Evolutionary conservation across 495 filamentous ascomycete genomes (phyloP).

Genomic region (Penicillium paradoxum): DNA sequence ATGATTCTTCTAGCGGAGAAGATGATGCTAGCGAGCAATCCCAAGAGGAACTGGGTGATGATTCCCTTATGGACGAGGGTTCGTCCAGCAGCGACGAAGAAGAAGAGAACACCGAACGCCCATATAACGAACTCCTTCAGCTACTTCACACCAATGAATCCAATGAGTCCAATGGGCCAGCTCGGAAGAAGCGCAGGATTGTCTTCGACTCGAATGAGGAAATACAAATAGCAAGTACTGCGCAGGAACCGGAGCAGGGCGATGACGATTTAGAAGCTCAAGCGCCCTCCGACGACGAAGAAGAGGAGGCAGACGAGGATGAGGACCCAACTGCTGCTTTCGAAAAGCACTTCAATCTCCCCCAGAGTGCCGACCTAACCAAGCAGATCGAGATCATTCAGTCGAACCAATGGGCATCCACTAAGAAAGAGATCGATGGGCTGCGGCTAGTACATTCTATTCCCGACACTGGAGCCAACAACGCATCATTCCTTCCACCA

Average conservation of each 20-base stretch:
- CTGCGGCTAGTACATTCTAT: constrained; percentile 40
- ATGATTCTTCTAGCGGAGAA: constrained; percentile 25
- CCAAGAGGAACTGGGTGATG: constrained; percentile 23
- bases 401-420: constrained; percentile 53
- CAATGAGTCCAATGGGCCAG: constrained; percentile 49
- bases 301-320: constrained; percentile 35
- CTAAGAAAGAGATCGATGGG: constrained; percentile 44
- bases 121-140: constrained; percentile 65
- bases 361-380: constrained; percentile 52
- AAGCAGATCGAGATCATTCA: constrained; percentile 48
- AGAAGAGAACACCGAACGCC: constrained; percentile 35
- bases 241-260: constrained; percentile 23
- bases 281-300: constrained; percentile 41
- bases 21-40: constrained; percentile 17
- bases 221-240: constrained; percentile 12
- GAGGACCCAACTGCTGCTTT: constrained; percentile 62
- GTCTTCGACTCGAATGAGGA: constrained; percentile 29
- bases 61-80: constrained; percentile 27
- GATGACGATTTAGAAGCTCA: constrained; percentile 31
- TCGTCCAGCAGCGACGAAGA: constrained; percentile 45
- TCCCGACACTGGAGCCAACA: constrained; percentile 26
- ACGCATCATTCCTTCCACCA: constrained; percentile 26
- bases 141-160: constrained; percentile 50
- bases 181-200: constrained; percentile 65
- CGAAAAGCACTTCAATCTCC: constrained; percentile 67